These are phyloP conservation scores for Oryza longistaminata DNA, from an alignment of 176 grass and related monocot genomes.

Conservation along the genomic window DNA sequence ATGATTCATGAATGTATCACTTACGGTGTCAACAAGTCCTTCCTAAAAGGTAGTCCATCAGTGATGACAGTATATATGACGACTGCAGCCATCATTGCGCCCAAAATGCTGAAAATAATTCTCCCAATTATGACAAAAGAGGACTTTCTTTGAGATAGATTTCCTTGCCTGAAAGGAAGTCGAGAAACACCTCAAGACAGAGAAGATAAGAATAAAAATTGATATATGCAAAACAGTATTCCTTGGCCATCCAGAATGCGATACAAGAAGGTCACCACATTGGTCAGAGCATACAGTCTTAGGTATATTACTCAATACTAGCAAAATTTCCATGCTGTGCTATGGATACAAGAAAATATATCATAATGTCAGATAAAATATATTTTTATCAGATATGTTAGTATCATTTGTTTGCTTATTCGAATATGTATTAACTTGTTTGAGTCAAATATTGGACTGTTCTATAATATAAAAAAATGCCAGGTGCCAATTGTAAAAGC, in stretches of 20 bases:
- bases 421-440: too few species aligned
- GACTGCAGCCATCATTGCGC: constrained; percentile 55
- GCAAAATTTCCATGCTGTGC: too few species aligned
- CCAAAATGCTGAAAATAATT: constrained; percentile 72
- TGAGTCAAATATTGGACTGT: too few species aligned
- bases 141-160: constrained; percentile 52
- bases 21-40: constrained; percentile 91
- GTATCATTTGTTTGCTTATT: too few species aligned
- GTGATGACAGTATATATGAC: constrained; percentile 70
- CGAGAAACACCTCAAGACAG: constrained; percentile 15
- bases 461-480: too few species aligned
- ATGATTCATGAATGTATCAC: constrained; percentile 35
- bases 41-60: constrained; percentile 84
- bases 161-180: constrained; percentile 60
- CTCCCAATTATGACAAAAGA: constrained; percentile 61
- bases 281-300: not conserved
- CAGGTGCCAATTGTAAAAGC: not conserved
- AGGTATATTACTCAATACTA: not conserved
- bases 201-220: not conserved
- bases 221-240: constrained; percentile 13
- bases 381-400: too few species aligned
- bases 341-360: too few species aligned
- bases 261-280: not conserved
- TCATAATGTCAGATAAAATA: too few species aligned
- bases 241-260: not conserved